phyloP scores from a whole-genome alignment of 192 early-diverging fungal genomes.

The Phlyctochytrium planicorne region DNA sequence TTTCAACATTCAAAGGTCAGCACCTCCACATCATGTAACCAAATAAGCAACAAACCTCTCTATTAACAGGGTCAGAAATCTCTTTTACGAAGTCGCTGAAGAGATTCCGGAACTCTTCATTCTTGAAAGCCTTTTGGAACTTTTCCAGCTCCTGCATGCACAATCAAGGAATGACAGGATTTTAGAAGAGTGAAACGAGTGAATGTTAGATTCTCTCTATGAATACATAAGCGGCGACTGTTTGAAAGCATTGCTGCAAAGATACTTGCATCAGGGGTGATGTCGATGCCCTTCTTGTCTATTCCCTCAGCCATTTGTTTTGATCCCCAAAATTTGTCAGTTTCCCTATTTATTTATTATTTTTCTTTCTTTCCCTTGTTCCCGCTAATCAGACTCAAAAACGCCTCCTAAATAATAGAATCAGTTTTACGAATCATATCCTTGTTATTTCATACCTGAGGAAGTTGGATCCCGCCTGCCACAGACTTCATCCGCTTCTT shows the following conservation, averaged over 20 bases:
- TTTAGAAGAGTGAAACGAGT: too few species aligned
- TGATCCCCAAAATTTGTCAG: too few species aligned
- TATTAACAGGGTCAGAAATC: conserved; percentile 57
- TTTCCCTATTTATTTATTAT: too few species aligned
- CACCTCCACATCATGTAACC: not conserved
- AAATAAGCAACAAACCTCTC: conserved; percentile 38
- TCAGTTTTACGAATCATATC: too few species aligned
- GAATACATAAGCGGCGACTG: not conserved
- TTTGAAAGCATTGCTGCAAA: not conserved
- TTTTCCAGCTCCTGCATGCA: conserved; percentile 38
- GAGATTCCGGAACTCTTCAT: conserved; percentile 53
- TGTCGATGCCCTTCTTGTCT: conserved; percentile 5
- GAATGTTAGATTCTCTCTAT: too few species aligned
- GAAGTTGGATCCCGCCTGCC: conserved; percentile 82
- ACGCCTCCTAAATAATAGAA: not conserved
- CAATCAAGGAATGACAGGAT: not conserved
- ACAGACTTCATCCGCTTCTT: conserved; percentile 92
- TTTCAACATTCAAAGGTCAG: not conserved
- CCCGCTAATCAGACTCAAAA: not conserved
- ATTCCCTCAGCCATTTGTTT: not conserved
- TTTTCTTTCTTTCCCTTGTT: too few species aligned
- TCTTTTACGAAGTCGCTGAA: conserved; percentile 58
- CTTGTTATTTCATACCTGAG: conserved; percentile 49
- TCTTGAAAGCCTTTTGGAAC: conserved; percentile 50
- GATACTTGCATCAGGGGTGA: not conserved